Evolutionary conservation across 805 yeast species (phyloP).

Genomic region (Kluyveromyces wickerhamii): DNA sequence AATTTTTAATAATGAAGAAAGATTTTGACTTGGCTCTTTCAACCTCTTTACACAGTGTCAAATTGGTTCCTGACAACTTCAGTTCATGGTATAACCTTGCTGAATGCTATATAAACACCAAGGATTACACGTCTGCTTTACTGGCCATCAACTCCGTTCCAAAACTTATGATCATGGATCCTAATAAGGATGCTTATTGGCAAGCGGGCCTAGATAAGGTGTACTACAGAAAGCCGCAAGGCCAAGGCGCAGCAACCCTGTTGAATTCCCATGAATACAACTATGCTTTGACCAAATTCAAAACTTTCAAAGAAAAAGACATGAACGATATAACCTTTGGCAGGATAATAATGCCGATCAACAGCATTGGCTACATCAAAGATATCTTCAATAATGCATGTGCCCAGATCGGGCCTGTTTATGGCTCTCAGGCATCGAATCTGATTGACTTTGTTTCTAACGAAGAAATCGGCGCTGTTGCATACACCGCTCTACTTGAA

Average conservation of each 20-base stretch:
- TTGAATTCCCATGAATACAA: slow-evolving; percentile 22
- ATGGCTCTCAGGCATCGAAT: slow-evolving; percentile 26
- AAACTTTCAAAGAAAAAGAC: slow-evolving; percentile 20
- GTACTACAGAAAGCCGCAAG: slow-evolving; percentile 24
- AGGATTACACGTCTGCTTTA: slow-evolving; percentile 20
- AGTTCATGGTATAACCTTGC: slow-evolving; percentile 26
- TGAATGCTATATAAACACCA: slow-evolving; percentile 19
- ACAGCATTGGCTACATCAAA: slow-evolving; percentile 17
- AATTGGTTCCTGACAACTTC: slow-evolving; percentile 26
- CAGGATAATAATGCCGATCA: slow-evolving; percentile 26
- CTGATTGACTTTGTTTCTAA: slow-evolving; percentile 25
- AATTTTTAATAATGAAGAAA: slow-evolving; percentile 18
- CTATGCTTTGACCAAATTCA: slow-evolving; percentile 17
- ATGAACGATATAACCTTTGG: slow-evolving; percentile 22
- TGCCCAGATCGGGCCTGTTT: slow-evolving; percentile 24
- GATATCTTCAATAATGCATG: slow-evolving; percentile 23
- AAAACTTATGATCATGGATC: slow-evolving; percentile 19
- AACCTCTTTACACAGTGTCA: slow-evolving; percentile 20
- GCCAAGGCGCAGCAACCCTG: slow-evolving; percentile 12
- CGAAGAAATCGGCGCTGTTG: slow-evolving; percentile 23
- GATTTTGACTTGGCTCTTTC: slow-evolving; percentile 22
- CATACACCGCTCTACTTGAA: slow-evolving; percentile 19
- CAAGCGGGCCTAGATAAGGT: slow-evolving; percentile 3
- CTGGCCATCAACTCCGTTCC: slow-evolving; percentile 29
- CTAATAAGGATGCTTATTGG: slow-evolving; percentile 15